These are phyloP conservation scores for Eutrema yunnanense DNA, from an alignment of 345 rosid species.

Conservation along the genomic window DNA sequence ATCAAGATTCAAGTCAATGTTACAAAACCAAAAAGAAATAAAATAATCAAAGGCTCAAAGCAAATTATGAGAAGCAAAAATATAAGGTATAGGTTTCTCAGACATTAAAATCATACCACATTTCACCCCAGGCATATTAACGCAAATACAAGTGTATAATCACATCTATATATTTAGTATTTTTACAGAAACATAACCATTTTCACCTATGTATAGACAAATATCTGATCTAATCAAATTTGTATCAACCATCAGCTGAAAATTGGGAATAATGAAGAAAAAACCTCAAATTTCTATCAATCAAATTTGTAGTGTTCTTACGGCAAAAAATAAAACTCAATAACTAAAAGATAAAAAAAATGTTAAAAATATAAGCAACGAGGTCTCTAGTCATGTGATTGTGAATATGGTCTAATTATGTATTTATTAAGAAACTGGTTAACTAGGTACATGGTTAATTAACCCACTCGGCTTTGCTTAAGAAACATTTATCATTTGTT, in stretches of 20 bases:
- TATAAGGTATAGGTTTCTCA: background rate
- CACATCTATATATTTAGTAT: background rate
- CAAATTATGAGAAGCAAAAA: background rate
- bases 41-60: background rate
- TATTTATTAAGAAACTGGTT: background rate
- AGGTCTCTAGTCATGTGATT: background rate
- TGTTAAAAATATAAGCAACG: background rate
- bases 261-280: background rate
- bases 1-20: background rate
- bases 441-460: background rate
- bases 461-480: background rate
- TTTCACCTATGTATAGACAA: background rate
- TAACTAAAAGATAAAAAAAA: background rate
- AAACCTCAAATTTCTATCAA: background rate
- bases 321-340: too few species aligned
- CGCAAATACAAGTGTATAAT: background rate
- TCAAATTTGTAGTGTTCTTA: too few species aligned
- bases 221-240: background rate
- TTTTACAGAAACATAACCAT: background rate
- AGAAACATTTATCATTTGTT: background rate
- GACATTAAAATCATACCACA: background rate
- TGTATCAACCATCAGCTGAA: background rate
- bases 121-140: background rate
- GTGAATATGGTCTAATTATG: constrained; percentile 2
- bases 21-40: background rate